Evolutionary conservation across 768 basidiomycete species (phyloP), one percentile per base, ranked within the genome.

Genomic region (Mycena sanguinolenta): DNA sequence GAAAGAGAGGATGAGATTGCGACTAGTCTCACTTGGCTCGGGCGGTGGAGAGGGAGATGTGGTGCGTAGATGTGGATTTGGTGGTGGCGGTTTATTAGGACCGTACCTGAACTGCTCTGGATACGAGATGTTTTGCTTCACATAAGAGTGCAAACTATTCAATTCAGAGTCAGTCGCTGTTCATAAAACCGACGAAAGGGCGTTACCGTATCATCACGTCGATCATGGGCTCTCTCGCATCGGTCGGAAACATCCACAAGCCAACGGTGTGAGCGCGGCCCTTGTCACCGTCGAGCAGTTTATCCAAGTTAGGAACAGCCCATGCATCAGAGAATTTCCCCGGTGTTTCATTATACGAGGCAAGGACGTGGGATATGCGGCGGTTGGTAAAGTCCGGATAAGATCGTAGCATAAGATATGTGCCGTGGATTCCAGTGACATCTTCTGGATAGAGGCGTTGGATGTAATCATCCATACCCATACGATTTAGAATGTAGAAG

Each of bases 401-500:
- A 70, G 89, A 90, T 69, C 91, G 89, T 74, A 92, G 88, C 85
- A 93, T 92, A 67, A 93, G 83, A 79, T 91, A 92, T 74, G 83
- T 87, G 63, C 89, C 91, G 50, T 87, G 86, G 21, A 82, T 79
- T 71, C 88, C 86, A 71, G 94, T 84, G 69, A 89, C 89, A 81
- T 95, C 94, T 82, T 95, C 93, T 34, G 94, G 92, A 77, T 91
- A 89, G 53, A 95, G 84, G 38, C 87, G 86, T 68, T 92, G 89
- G 65, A 90, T 87, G 77, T 93, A 93, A 76, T 95, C 95, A 50
- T 92, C 89, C 81, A 87, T 90, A 32, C 93, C 93, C 76, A 91
- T 88, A 61, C 94, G 90, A 78, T 95, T 95, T 74, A 95, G 86
- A 69, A 95, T 91, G 77, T 92, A 95, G 75, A 94, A 90, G 9